Evolutionary conservation across 176 grass and related monocot species (phyloP).

Genomic region (Oropetium thomaeum): DNA sequence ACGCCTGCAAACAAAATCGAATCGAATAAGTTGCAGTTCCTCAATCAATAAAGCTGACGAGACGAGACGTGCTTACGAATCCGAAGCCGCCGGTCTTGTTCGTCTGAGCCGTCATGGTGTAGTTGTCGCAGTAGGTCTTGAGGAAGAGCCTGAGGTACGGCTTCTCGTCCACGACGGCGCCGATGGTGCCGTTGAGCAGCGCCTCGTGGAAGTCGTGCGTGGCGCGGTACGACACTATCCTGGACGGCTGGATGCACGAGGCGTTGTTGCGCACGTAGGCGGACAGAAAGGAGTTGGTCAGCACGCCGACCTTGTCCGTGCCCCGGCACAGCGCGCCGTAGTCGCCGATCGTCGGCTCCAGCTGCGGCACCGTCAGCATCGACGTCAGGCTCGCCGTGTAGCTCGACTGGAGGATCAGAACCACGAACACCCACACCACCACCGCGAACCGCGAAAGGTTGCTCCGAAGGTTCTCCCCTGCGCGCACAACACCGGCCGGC

Average conservation of each 20-base stretch:
- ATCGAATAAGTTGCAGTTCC: too few relatives aligned
- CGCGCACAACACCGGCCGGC: neutral
- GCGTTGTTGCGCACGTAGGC: too few relatives aligned
- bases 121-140: slow-evolving; percentile 45
- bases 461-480: slow-evolving; percentile 53
- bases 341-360: slow-evolving; percentile 38
- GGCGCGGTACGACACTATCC: slow-evolving; percentile 31
- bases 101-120: slow-evolving; percentile 28
- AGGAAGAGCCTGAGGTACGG: slow-evolving; percentile 68
- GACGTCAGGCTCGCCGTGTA: slow-evolving; percentile 87
- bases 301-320: slow-evolving; percentile 40
- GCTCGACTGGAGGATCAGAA: slow-evolving; percentile 74
- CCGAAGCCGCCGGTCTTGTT: slow-evolving; percentile 69
- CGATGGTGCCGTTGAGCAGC: slow-evolving; percentile 40
- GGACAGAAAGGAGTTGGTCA: slow-evolving; percentile 77
- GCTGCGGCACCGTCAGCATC: slow-evolving; percentile 62
- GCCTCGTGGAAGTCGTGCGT: slow-evolving; percentile 38
- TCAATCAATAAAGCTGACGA: too few relatives aligned
- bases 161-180: slow-evolving; percentile 60
- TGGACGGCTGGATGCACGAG: slow-evolving; percentile 26
- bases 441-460: slow-evolving; percentile 58
- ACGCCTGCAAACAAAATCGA: too few relatives aligned
- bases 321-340: slow-evolving; percentile 28
- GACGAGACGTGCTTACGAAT: slow-evolving; percentile 56
- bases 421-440: slow-evolving; percentile 72